Evolutionary conservation across 768 basidiomycete genomes (phyloP).

Genomic region (Naganishia vishniacii): DNA sequence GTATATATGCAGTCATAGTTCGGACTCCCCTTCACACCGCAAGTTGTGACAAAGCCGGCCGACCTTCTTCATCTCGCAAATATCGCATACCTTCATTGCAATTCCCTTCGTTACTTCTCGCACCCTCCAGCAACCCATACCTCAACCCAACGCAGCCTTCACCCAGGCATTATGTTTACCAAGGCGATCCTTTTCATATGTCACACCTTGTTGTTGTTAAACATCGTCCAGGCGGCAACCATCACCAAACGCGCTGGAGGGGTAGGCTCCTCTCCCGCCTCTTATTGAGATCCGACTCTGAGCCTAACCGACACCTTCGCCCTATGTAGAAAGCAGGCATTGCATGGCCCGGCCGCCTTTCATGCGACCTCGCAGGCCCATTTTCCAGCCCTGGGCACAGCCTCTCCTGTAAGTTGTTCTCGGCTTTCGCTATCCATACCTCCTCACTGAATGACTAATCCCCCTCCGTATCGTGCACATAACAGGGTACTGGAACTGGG

Average conservation of each 20-base stretch:
- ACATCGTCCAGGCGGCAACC: background rate
- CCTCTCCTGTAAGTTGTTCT: background rate
- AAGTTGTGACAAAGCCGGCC: no score
- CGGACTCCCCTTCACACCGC: no score
- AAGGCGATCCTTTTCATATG: no score
- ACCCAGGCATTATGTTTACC: no score
- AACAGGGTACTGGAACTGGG: conserved; percentile 4
- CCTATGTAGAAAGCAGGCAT: background rate
- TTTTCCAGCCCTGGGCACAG: background rate
- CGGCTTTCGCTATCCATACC: no score
- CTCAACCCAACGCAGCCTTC: no score
- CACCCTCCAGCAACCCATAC: no score
- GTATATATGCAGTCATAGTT: no score
- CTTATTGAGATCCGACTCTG: no score
- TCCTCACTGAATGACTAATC: background rate
- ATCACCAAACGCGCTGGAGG: background rate
- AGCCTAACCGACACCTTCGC: background rate
- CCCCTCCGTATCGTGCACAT: background rate
- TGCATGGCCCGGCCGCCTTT: background rate
- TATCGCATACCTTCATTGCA: no score
- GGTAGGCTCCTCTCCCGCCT: background rate
- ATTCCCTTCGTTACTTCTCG: no score
- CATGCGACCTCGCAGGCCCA: background rate
- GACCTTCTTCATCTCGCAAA: no score
- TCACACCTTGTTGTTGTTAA: background rate